Evolutionary conservation across 495 filamentous ascomycete species (phyloP), one percentile per base, ranked within the genome.

Genomic region (Hypoxylon perforatum): DNA sequence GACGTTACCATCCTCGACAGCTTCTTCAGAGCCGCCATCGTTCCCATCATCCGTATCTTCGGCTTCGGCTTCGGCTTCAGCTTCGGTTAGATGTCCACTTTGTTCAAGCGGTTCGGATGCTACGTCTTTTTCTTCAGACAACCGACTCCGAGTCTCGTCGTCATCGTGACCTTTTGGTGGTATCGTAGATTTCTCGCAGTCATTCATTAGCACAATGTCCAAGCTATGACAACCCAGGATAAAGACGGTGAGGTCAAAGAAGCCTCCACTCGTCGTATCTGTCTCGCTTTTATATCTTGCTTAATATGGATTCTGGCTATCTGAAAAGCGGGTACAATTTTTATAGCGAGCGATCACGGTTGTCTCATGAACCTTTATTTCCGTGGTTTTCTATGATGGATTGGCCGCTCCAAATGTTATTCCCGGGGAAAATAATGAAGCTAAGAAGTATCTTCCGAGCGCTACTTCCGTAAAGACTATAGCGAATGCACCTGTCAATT

Each of bases 151-250:
- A 11, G 25, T 42, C 18, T 57, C 39, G n/a, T 57, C 56, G 36
- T 57, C 9, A 15, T 49, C 25, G 28, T 46, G 35, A 46, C 46
- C 30, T 18, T 44, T 48, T 38, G 61, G 44, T 41, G 56, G 18
- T 50, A 19, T 25, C 9, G 53, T 21, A 10, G 47, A 12, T 17
- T 64, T 64, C 52, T 69, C 56, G 35, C n/a, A 44, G 46, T 57
- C 60, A 61, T 52, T 55, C 60, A 64, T 69, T 50, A 44, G 19
- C 39, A 63, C 36, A 21, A 44, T 53, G 36, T 58, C n/a, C 45
- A 33, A 25, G 22, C 23, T 50, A 48, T 14, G 30, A 39, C 4
- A 53, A 18, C 41, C 23, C 25, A 49, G 14, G 41, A 35, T 18
- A 57, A 57, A 33, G 25, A 35, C 46, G 38, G 53, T 57, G 47